Percentiles rank a stretch among this genome's conserved stretches.
Conservation (phyloP, 768 basidiomycete genomes). For the Pisolithus tinctorius region DNA sequence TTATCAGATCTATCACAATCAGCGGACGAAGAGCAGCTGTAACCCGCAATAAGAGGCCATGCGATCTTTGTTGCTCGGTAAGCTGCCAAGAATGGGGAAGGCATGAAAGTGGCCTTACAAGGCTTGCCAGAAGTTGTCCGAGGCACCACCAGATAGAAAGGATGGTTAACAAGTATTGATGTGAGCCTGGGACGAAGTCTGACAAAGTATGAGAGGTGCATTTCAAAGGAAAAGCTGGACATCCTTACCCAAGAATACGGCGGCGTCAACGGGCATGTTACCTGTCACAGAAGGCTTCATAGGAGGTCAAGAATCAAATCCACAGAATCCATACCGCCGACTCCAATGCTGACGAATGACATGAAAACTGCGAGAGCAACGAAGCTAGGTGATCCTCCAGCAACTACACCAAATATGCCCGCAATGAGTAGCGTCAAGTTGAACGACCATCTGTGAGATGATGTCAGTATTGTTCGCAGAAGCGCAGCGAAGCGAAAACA, state of each 20-base stretch:
- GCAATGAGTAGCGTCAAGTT: constrained; percentile 50
- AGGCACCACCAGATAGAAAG: constrained; percentile 56
- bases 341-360: constrained; percentile 41
- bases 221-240: not conserved
- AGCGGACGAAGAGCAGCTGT: constrained; percentile 36
- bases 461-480: not conserved
- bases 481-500: not conserved
- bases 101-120: constrained; percentile 24
- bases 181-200: constrained; percentile 47
- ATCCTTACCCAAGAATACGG: constrained; percentile 41
- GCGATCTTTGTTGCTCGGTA: constrained; percentile 37
- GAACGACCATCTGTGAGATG: constrained; percentile 37
- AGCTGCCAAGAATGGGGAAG: not conserved
- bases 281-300: constrained; percentile 18
- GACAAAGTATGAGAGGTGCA: constrained; percentile 2
- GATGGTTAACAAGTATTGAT: constrained; percentile 53
- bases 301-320: not conserved
- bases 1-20: constrained; percentile 39
- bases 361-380: constrained; percentile 41
- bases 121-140: constrained; percentile 44
- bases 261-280: constrained; percentile 51
- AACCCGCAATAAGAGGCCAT: constrained; percentile 53
- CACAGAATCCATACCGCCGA: constrained; percentile 31
- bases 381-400: constrained; percentile 42
- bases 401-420: constrained; percentile 45